Base-by-base conservation (phyloP, 768 basidiomycete species). In the Hericium coralloides region DNA sequence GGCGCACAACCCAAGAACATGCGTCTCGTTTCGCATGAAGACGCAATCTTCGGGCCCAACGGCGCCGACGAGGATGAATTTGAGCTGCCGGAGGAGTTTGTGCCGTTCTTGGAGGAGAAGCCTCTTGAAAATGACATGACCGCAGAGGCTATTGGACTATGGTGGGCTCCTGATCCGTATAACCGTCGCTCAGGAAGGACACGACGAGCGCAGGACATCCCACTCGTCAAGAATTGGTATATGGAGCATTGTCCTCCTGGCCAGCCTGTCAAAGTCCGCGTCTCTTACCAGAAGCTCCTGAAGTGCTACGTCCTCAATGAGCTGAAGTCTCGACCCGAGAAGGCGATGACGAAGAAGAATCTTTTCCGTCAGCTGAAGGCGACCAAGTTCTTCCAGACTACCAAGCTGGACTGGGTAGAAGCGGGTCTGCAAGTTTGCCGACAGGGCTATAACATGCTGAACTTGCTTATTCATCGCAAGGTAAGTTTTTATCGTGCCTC, bases 331-430 rank as follows among this genome's bases (percentile, higher is more conserved):
- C 79, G 90, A 49, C 80, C 86, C 5, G 94, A 97, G 71, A 98
- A 97, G 72, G 88, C 97, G 8, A 95, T 97, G 90, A 88, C 91
- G 61, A 98, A 95, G 83, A 93, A 95, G 76, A 97, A 95, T 67
- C 69, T 98, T 52, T 98, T 99, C 81, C 80, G 92, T 47, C 91
- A 94, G 67, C 77, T 94, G 57, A 98, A 98, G 73, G 87, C 91
- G n/a, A 99, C 97, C 57, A 98, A 98, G 73, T 99, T 99, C 75
- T 99, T 99, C 85, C 97, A 98, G 77, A 92, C 91, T 14, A 99
- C 97, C 4, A 92, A 82, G 62, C 73, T 99, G 63, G 97, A 99
- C 71, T 99, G 97, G 97, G 95, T 99, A 38, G 97, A 99, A 71
- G 97, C 95, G 2, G 97, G 97, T 63, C 73, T 99, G 59, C 97